Conservation (phyloP, 768 basidiomycete species). For the Gyrodon lividus region DNA sequence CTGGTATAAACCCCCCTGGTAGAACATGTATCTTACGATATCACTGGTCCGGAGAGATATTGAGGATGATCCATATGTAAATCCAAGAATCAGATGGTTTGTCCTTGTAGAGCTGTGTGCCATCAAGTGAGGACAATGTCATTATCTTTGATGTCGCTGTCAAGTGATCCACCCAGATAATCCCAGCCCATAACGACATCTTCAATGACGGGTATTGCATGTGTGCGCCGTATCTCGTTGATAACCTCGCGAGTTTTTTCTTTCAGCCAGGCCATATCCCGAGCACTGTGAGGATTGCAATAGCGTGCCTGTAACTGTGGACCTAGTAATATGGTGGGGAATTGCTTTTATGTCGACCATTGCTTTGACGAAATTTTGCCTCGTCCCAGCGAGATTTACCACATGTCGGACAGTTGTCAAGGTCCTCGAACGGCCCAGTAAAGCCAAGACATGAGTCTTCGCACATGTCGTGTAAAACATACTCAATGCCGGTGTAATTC, state of each 20-base stretch:
- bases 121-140: neutral
- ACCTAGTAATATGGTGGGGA: neutral
- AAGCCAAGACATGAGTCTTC: no score
- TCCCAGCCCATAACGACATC: neutral
- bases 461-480: no score
- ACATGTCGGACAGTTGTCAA: neutral
- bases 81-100: neutral
- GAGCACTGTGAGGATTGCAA: neutral
- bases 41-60: neutral
- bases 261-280: neutral
- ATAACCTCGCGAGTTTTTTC: neutral
- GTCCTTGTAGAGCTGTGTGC: neutral
- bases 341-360: neutral
- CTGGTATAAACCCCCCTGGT: neutral
- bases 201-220: neutral
- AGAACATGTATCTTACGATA: neutral
- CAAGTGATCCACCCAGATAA: neutral
- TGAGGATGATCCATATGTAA: neutral
- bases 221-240: neutral
- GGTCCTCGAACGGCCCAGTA: constrained; percentile 4
- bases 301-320: constrained; percentile 1
- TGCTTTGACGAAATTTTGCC: no score
- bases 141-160: neutral
- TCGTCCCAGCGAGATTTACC: neutral
- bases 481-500: no score